These are phyloP conservation scores for Microstroma glucosiphilum DNA, from an alignment of 1,284 basidiomycete genomes.

Conservation along the genomic window DNA sequence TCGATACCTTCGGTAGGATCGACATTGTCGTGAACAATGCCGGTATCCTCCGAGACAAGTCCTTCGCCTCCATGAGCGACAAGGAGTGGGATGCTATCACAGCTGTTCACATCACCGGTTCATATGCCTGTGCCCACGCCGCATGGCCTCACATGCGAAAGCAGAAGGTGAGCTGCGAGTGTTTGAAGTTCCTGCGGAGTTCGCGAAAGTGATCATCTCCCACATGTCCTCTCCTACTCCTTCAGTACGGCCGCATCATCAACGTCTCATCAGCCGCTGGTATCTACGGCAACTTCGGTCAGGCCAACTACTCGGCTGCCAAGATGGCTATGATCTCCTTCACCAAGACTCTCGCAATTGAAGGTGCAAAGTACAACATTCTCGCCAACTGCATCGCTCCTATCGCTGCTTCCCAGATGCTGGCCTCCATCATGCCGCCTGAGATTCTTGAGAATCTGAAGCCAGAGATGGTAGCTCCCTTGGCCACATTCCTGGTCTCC, in stretches of 20 bases:
- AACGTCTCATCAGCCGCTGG: constrained; percentile 51
- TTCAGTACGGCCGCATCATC: constrained; percentile 41
- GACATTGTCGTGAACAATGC: constrained; percentile 76
- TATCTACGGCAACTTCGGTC: constrained; percentile 81
- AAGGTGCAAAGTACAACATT: constrained; percentile 91
- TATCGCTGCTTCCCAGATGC: constrained; percentile 88
- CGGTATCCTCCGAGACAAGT: constrained; percentile 71
- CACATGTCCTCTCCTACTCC: not conserved
- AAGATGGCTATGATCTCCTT: constrained; percentile 57
- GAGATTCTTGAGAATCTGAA: constrained; percentile 88
- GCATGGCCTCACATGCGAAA: constrained; percentile 90
- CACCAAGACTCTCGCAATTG: constrained; percentile 76
- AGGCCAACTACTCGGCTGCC: constrained; percentile 68
- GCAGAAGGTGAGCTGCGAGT: constrained; percentile 59
- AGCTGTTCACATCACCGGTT: constrained; percentile 88
- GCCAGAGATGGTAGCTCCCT: constrained; percentile 89
- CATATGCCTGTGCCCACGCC: constrained; percentile 90
- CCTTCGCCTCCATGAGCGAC: constrained; percentile 54
- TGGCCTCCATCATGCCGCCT: constrained; percentile 90
- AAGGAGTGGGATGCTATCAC: constrained; percentile 57
- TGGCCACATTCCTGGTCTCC: constrained; percentile 53
- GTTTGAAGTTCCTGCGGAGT: not conserved
- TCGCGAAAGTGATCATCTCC: not conserved
- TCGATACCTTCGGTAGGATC: constrained; percentile 78
- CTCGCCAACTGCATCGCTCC: constrained; percentile 81